A percentile compares a stretch with the other conserved stretches of the same genome.
phyloP scores from a whole-genome alignment of 2,329 filamentous ascomycete genomes.

The Monilinia laxa region DNA sequence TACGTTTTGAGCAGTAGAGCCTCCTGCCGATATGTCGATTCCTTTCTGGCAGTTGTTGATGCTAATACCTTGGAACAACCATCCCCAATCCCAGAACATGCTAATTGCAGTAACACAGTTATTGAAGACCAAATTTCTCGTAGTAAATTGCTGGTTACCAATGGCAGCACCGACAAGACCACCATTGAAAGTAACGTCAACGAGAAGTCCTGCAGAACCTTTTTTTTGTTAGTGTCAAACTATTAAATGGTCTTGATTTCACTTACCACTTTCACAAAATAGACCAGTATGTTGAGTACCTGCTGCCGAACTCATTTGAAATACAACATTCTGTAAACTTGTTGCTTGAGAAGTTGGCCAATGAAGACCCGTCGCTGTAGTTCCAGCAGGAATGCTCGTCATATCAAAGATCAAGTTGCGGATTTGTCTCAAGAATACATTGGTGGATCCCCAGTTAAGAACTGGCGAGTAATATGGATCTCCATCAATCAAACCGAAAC shows the following conservation, averaged over 20 bases:
- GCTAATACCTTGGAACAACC: slow-evolving; percentile 51
- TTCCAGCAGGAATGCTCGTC: slow-evolving; percentile 36
- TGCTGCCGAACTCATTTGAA: slow-evolving; percentile 51
- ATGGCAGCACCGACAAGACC: slow-evolving; percentile 59
- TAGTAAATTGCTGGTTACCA: slow-evolving; percentile 66
- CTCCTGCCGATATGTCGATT: slow-evolving; percentile 50
- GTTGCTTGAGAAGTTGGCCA: slow-evolving; percentile 58
- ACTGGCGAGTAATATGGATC: slow-evolving; percentile 70
- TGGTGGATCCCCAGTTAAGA: slow-evolving; percentile 75
- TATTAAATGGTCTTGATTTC: slow-evolving; percentile 41
- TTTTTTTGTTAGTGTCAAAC: slow-evolving; percentile 24
- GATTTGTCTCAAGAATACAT: slow-evolving; percentile 64
- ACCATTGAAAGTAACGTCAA: slow-evolving; percentile 59
- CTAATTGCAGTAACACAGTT: slow-evolving; percentile 54
- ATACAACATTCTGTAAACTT: slow-evolving; percentile 60
- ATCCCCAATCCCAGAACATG: slow-evolving; percentile 61
- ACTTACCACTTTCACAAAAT: slow-evolving; percentile 54
- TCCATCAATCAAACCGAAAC: slow-evolving; percentile 77
- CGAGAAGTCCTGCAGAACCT: slow-evolving; percentile 58
- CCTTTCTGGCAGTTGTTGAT: slow-evolving; percentile 54
- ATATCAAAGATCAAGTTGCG: slow-evolving; percentile 65
- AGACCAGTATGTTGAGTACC: slow-evolving; percentile 56
- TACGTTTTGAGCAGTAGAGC: slow-evolving; percentile 46
- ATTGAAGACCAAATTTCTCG: slow-evolving; percentile 50
- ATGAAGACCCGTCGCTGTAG: slow-evolving; percentile 47